Conservation (phyloP, 441 rosid species). For the Bruguiera hainesii region DNA sequence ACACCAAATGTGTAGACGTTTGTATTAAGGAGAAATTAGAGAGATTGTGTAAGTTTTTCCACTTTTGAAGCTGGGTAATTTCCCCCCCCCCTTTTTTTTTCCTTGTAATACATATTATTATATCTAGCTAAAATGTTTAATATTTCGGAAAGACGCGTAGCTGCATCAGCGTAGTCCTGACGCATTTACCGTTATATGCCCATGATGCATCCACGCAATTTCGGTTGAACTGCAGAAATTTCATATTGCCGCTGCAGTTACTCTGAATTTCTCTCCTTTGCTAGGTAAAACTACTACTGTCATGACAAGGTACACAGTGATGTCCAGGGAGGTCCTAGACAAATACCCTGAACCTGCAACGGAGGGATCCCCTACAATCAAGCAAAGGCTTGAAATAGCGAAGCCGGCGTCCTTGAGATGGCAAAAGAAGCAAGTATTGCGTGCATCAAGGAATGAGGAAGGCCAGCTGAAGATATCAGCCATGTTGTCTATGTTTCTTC, state of each 20-base stretch:
- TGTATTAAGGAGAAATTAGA: slow-evolving; percentile 75
- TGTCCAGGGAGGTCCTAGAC: slow-evolving; percentile 72
- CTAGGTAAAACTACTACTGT: slow-evolving; percentile 87
- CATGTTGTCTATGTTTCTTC: slow-evolving; percentile 88
- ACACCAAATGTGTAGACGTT: slow-evolving; percentile 67
- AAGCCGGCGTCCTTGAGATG: slow-evolving; percentile 88
- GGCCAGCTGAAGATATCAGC: slow-evolving; percentile 64
- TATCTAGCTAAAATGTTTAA: too few species aligned
- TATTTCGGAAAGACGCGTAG: too few species aligned
- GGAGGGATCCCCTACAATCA: slow-evolving; percentile 76
- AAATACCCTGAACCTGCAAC: slow-evolving; percentile 76
- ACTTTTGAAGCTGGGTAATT: too few species aligned
- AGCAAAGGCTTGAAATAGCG: slow-evolving; percentile 80
- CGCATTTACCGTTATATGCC: too few species aligned
- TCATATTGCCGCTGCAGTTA: not conserved
- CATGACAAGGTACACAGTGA: slow-evolving; percentile 83
- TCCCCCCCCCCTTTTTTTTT: too few species aligned
- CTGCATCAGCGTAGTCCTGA: too few species aligned
- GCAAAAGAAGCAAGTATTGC: slow-evolving; percentile 69
- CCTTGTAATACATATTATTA: too few species aligned
- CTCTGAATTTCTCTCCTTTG: slow-evolving; percentile 13
- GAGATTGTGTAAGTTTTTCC: slow-evolving; percentile 58
- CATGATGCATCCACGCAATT: too few species aligned
- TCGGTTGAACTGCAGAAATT: too few species aligned
- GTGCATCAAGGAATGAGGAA: slow-evolving; percentile 85